A percentile compares a stretch with the other conserved stretches of the same genome.
Conservation (phyloP, 306 rosid genomes). For the Rubus idaeus region DNA sequence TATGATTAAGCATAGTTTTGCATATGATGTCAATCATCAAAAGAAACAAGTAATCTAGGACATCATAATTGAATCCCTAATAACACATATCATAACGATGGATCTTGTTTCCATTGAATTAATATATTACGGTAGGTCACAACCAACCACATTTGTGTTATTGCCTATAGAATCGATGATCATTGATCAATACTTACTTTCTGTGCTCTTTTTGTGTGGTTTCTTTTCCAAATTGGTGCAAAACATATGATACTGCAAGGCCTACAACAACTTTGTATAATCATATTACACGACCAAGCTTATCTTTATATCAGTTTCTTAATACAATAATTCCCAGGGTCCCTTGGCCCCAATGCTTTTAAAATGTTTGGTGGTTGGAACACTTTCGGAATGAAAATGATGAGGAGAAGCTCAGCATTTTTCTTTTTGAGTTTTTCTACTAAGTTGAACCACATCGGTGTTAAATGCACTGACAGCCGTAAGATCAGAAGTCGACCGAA, state of each 20-base stretch:
- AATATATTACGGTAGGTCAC: not conserved
- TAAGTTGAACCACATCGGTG: too few species aligned
- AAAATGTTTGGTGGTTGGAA: not conserved
- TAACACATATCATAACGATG: not conserved
- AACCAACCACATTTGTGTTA: not conserved
- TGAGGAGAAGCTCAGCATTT: not conserved
- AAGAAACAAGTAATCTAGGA: not conserved
- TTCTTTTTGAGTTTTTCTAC: too few species aligned
- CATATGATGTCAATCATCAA: slow-evolving; percentile 15
- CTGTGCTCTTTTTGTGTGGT: not conserved
- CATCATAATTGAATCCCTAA: not conserved
- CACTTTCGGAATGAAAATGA: not conserved
- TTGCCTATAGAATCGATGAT: not conserved
- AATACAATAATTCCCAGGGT: too few species aligned
- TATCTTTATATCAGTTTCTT: not conserved
- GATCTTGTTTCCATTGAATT: not conserved
- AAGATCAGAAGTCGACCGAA: too few species aligned
- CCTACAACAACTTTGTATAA: not conserved
- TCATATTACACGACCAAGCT: not conserved
- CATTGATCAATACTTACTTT: not conserved
- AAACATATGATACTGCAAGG: not conserved
- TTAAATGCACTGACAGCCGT: too few species aligned
- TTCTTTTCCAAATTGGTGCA: slow-evolving; percentile 6
- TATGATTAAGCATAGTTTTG: not conserved
- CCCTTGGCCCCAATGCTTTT: not conserved